Base-by-base conservation (phyloP, 225 moss, liverwort and hornwort species). In the Neckera pumila region DNA sequence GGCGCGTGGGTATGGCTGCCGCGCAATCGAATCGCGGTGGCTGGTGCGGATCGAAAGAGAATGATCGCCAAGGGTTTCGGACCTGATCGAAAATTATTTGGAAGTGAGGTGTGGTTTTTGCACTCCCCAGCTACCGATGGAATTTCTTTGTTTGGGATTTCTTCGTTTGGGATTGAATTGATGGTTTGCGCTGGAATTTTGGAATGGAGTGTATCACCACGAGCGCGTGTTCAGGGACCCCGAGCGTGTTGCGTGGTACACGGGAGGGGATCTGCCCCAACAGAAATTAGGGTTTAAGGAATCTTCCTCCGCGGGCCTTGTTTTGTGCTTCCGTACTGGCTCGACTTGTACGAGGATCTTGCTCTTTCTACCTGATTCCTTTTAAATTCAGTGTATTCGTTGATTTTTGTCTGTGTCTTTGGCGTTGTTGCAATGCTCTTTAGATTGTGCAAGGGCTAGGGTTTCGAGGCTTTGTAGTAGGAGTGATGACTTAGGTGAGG, bases 251-350 rank as follows among this genome's bases (percentile, higher is more conserved):
- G 54, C 88, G 53, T 76, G 81, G 17, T 76, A 77, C 82, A 76
- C 62, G 76, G 53, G 71, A 56, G 42, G 83, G 77, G 31, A 60
- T 67, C 51, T 80, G 49, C 7, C 63, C 17, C 17, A 43, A 65
- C 63, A 57, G 42, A 83, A 76, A 66, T 86, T 89, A 83, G 78
- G 89, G 91, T 89, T 91, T 89, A 89, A 86, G 84, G 89, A 84
- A 91, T 86, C 80, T 80, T 12, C 56, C 28, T 10, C 57, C 11
- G 6, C 2, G 25, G 73, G 85, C 30, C 60, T 80, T 86, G 89
- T 72, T 91, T 76, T 72, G 28, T 12, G 51, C 54, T 53, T 67
- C 51, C 54, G 36, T 53, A 10, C 66, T 66, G 82, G 20, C 38
- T 54, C 54, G 67, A 28, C 38, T 67, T 83, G 67, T 38, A 13